Percentiles rank a stretch among this genome's conserved stretches.
These are phyloP conservation scores for Geotrichum reessii DNA, from an alignment of 1,139 yeast species.

Conservation along the genomic window DNA sequence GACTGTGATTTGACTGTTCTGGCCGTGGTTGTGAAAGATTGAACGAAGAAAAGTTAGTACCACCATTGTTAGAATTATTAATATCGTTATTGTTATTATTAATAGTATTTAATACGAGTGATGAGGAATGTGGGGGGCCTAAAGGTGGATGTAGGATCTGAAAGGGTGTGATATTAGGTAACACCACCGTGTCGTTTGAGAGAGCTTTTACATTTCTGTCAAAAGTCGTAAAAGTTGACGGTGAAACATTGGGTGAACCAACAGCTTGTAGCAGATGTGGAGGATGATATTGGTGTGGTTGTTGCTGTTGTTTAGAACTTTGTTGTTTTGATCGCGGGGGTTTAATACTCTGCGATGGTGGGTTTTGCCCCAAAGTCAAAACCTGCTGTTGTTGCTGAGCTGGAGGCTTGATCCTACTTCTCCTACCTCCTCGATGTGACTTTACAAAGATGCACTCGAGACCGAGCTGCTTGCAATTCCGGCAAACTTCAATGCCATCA, in stretches of 20 bases:
- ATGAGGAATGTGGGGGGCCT: neutral
- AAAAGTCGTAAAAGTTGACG: neutral
- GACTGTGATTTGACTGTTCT: neutral
- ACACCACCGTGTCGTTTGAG: neutral
- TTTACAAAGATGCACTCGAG: constrained; percentile 54
- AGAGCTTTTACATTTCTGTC: neutral
- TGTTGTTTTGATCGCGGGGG: neutral
- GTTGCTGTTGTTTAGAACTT: neutral
- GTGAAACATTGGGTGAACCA: neutral
- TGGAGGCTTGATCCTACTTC: constrained; percentile 30
- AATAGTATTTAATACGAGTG: neutral
- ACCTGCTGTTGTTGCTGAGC: neutral
- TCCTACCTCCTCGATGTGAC: constrained; percentile 54
- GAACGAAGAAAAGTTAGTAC: neutral
- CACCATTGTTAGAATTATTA: neutral
- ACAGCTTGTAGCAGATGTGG: neutral
- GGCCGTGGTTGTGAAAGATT: neutral
- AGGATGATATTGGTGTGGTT: neutral
- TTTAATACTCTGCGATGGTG: neutral
- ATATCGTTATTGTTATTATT: too few relatives aligned
- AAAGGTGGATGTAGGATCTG: neutral
- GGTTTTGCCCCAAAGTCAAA: neutral
- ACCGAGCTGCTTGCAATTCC: constrained; percentile 49
- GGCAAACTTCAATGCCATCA: constrained; percentile 48
- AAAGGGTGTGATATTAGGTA: neutral